A percentile compares a stretch with the other conserved stretches of the same genome.
These are phyloP conservation scores for Moesziomyces globuligerus DNA, from an alignment of 1,284 basidiomycete species.

Conservation along the genomic window DNA sequence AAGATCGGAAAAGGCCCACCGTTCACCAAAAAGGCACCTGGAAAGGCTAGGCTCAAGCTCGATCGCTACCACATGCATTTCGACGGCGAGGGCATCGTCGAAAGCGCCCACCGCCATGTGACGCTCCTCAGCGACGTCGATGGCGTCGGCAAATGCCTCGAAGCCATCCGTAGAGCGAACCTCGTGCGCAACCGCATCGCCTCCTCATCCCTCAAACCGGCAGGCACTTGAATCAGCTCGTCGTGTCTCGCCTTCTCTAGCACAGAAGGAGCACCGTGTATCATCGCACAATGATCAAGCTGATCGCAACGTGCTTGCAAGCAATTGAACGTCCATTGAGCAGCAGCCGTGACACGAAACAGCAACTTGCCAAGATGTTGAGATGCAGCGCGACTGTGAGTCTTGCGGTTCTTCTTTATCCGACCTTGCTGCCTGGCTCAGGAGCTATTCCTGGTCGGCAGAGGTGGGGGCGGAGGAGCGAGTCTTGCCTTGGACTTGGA, in stretches of 20 bases:
- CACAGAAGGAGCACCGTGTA: background rate
- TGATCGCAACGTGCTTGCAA: background rate
- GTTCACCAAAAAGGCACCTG: slow-evolving; percentile 3
- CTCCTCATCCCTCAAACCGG: background rate
- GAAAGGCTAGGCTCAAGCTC: slow-evolving; percentile 26
- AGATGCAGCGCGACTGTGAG: background rate
- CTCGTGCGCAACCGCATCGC: slow-evolving; percentile 14
- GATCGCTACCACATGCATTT: slow-evolving; percentile 26
- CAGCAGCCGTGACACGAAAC: background rate
- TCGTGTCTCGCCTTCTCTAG: no score
- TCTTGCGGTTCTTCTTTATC: background rate
- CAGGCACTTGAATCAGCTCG: background rate
- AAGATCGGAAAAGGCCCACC: slow-evolving; percentile 19
- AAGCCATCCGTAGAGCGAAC: slow-evolving; percentile 31
- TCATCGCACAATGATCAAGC: background rate
- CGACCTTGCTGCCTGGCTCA: no score
- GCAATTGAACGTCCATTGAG: background rate
- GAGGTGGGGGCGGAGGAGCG: slow-evolving; percentile 31
- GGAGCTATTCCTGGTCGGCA: slow-evolving; percentile 26
- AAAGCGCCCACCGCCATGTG: slow-evolving; percentile 59
- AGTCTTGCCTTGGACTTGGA: slow-evolving; percentile 23
- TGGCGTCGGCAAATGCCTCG: slow-evolving; percentile 33
- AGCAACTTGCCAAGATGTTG: background rate
- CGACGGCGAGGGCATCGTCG: slow-evolving; percentile 51
- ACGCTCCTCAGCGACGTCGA: slow-evolving; percentile 58